Percentiles rank a stretch among this genome's conserved stretches.
These are phyloP conservation scores for Hyphopichia homilentoma DNA, from an alignment of 805 yeast species.

Conservation along the genomic window DNA sequence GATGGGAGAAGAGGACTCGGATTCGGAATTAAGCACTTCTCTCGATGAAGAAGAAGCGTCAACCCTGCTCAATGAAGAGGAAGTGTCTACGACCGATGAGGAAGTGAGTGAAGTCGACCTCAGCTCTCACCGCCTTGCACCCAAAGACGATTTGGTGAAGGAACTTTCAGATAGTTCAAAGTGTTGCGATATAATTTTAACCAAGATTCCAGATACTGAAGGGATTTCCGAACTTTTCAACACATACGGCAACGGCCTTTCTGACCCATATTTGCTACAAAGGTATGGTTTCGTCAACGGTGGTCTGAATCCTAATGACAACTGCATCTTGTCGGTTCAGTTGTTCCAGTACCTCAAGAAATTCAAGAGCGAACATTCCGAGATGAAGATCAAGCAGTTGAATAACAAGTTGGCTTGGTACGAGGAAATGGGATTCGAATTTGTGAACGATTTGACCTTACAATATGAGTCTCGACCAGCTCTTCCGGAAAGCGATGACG, in stretches of 20 bases:
- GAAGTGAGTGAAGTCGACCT: slow-evolving; percentile 18
- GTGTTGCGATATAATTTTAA: slow-evolving; percentile 69
- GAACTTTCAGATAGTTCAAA: slow-evolving; percentile 35
- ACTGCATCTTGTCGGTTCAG: slow-evolving; percentile 55
- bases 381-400: slow-evolving; percentile 26
- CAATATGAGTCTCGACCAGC: slow-evolving; percentile 1
- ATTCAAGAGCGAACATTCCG: slow-evolving; percentile 15
- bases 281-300: slow-evolving; percentile 76
- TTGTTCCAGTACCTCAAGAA: slow-evolving; percentile 30
- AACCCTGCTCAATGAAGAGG: no score
- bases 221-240: slow-evolving; percentile 60
- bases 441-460: slow-evolving; percentile 23
- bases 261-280: slow-evolving; percentile 63
- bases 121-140: slow-evolving; percentile 6
- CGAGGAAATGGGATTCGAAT: slow-evolving; percentile 41
- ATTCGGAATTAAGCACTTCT: slow-evolving; percentile 8
- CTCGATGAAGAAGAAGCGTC: slow-evolving; percentile 14
- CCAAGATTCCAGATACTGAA: slow-evolving; percentile 34
- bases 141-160: slow-evolving; percentile 29
- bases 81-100: slow-evolving; percentile 10
- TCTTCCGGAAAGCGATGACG: slow-evolving; percentile 7
- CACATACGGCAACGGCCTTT: slow-evolving; percentile 70
- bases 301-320: slow-evolving; percentile 43
- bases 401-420: slow-evolving; percentile 47
- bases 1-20: slow-evolving; percentile 8